Evolutionary conservation across 495 filamentous ascomycete species (phyloP).

Genomic region (Lepidopterella palustris): DNA sequence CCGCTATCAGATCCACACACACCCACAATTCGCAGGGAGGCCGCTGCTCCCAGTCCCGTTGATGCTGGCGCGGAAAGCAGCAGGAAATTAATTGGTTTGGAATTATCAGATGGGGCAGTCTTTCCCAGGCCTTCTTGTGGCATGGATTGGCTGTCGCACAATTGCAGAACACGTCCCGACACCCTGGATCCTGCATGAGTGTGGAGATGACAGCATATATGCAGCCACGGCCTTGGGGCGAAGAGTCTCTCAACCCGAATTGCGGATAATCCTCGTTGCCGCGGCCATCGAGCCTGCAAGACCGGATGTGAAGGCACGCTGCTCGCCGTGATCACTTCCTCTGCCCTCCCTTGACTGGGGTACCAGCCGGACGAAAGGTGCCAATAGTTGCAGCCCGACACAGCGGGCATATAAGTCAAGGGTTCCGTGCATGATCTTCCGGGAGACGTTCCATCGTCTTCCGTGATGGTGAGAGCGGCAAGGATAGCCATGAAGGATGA

Average conservation of each 20-base stretch:
- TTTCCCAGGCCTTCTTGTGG: conserved; percentile 1
- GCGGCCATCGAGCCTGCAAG: background rate
- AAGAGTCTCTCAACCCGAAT: background rate
- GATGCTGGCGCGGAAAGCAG: background rate
- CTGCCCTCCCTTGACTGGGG: background rate
- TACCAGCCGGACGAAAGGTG: too few species aligned
- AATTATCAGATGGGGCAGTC: conserved; percentile 6
- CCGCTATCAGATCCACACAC: too few species aligned
- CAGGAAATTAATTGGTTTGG: background rate
- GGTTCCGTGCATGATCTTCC: conserved; percentile 28
- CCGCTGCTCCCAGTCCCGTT: too few species aligned
- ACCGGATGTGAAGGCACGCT: background rate
- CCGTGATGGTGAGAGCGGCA: conserved; percentile 12
- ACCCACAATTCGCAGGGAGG: too few species aligned
- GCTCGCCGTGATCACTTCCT: too few species aligned
- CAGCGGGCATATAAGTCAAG: conserved; percentile 22
- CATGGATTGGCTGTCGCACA: conserved; percentile 11
- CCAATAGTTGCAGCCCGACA: conserved; percentile 15
- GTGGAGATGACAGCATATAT: conserved; percentile 24
- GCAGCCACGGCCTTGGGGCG: conserved; percentile 16
- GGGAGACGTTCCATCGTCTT: conserved; percentile 24
- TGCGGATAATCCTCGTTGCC: background rate
- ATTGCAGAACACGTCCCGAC: conserved; percentile 22
- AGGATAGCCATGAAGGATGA: conserved; percentile 18
- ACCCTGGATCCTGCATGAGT: conserved; percentile 20